Percentiles rank a stretch among this genome's conserved stretches.
These are phyloP conservation scores for Aurifilum marmelostoma DNA, from an alignment of 2,329 filamentous ascomycete genomes.

Conservation along the genomic window DNA sequence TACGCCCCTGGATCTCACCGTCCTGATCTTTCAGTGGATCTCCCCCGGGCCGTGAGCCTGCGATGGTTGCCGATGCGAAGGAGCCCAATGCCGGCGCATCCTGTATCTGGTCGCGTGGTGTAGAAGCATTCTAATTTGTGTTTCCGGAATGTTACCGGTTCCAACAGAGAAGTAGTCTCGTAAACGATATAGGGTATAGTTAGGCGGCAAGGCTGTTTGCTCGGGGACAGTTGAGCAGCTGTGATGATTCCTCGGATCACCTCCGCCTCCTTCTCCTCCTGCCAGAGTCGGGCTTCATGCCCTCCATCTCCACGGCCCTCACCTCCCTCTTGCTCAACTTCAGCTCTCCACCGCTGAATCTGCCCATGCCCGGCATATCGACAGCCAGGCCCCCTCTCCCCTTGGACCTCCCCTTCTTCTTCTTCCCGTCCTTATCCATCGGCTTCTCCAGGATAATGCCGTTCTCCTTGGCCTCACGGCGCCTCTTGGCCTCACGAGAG, in stretches of 20 bases:
- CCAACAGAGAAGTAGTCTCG: neutral
- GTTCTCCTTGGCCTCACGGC: constrained; percentile 83
- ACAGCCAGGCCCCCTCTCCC: constrained; percentile 60
- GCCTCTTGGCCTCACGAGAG: constrained; percentile 68
- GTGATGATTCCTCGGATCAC: constrained; percentile 36
- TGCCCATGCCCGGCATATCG: constrained; percentile 78
- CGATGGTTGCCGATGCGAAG: no score
- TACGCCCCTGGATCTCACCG: no score
- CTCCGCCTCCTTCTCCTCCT: constrained; percentile 41
- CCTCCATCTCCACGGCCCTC: constrained; percentile 71
- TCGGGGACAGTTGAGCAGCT: neutral
- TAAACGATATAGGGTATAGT: neutral
- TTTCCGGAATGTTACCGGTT: no score
- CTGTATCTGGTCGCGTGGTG: no score
- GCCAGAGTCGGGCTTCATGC: constrained; percentile 42
- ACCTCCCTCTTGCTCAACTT: constrained; percentile 80
- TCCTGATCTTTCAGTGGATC: no score
- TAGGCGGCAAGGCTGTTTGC: neutral
- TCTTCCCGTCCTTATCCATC: constrained; percentile 35
- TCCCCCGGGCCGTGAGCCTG: no score
- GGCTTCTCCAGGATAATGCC: constrained; percentile 80
- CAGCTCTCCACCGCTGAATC: constrained; percentile 77
- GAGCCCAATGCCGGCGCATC: no score
- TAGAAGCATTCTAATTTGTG: no score
- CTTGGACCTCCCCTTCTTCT: constrained; percentile 48